Percentiles rank a stretch among this genome's conserved stretches.
Conservation (phyloP, 139 green algal genomes). For the Asterochloris erici region DNA sequence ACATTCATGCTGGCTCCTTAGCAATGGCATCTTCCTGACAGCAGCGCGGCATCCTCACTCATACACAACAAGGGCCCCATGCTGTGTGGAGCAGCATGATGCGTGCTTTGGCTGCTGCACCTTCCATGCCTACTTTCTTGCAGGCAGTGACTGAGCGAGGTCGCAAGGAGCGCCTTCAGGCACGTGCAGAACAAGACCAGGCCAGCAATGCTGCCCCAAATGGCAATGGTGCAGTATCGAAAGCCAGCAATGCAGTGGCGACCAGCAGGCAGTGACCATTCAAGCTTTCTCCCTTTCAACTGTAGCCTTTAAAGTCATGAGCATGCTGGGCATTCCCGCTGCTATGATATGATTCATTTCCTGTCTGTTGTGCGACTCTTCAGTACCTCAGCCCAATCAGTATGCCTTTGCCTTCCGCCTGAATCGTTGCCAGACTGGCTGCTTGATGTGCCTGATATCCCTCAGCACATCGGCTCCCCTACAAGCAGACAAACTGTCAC, state of each 20-base stretch:
- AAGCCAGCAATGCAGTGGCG: neutral
- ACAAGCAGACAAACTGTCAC: neutral
- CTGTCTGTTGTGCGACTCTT: neutral
- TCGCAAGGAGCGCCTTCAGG: too few relatives aligned
- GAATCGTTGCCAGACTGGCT: neutral
- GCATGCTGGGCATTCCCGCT: neutral
- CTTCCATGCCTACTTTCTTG: too few relatives aligned
- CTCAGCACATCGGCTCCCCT: neutral
- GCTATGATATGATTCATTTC: neutral
- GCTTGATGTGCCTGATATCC: neutral
- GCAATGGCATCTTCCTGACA: too few relatives aligned
- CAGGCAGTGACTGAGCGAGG: too few relatives aligned
- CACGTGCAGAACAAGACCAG: too few relatives aligned
- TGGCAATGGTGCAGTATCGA: neutral
- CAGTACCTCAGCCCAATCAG: neutral
- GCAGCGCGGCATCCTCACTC: too few relatives aligned
- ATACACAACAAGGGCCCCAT: too few relatives aligned
- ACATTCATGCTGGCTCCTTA: neutral
- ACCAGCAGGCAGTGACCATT: neutral
- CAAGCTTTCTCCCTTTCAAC: neutral
- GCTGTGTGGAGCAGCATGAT: too few relatives aligned
- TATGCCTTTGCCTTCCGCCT: conserved; percentile 1
- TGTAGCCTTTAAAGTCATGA: neutral
- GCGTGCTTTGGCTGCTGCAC: too few relatives aligned
- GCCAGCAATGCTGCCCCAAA: neutral